Percentiles rank a stretch among this genome's conserved stretches.
Conservation (phyloP, 176 grass and related monocot genomes). For the Thalia dealbata region DNA sequence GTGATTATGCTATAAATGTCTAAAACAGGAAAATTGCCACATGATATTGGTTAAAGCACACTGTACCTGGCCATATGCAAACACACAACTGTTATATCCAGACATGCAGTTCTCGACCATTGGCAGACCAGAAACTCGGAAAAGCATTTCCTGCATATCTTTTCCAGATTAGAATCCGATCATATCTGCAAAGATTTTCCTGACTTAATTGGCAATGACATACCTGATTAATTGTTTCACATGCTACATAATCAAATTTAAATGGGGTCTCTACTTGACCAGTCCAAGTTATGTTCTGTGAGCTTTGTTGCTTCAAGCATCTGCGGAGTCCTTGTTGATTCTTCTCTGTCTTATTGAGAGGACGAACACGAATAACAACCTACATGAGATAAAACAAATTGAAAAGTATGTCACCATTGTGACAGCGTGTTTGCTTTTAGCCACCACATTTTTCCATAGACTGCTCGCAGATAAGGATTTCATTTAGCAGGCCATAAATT, state of each 20-base stretch:
- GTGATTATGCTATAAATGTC: not conserved
- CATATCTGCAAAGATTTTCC: not conserved
- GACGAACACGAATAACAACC: constrained; percentile 64
- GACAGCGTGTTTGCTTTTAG: no score
- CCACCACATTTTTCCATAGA: no score
- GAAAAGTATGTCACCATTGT: not conserved
- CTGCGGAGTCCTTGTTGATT: constrained; percentile 33
- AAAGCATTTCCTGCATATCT: constrained; percentile 56
- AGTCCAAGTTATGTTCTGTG: constrained; percentile 62
- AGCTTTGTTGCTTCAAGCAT: constrained; percentile 77
- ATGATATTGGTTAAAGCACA: not conserved
- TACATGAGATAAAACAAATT: constrained; percentile 3
- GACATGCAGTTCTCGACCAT: constrained; percentile 98
- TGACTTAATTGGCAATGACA: constrained; percentile 12
- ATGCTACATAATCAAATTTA: constrained; percentile 85
- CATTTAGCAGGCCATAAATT: not conserved
- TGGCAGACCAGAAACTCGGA: constrained; percentile 64
- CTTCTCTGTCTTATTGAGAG: constrained; percentile 50
- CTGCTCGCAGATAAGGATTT: no score
- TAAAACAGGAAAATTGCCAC: not conserved
- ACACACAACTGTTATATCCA: constrained; percentile 94
- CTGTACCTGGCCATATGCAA: constrained; percentile 86
- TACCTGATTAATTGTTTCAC: constrained; percentile 80
- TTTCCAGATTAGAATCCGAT: not conserved
- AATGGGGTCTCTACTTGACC: constrained; percentile 73